Evolutionary conservation across 768 basidiomycete species (phyloP).

Genomic region (Leccinum disarticulatum): DNA sequence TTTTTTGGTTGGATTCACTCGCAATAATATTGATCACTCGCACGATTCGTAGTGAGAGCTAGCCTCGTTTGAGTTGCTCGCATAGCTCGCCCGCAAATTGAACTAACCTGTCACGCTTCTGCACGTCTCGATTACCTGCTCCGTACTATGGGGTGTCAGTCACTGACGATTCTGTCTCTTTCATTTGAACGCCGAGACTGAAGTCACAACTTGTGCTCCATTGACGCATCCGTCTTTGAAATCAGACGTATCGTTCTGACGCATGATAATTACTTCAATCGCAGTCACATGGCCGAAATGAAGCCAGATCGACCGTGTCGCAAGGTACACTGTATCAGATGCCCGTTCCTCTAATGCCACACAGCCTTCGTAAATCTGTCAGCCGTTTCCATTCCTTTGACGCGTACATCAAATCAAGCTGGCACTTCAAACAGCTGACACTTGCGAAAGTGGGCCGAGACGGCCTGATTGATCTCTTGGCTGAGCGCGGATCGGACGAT

Average conservation of each 20-base stretch:
- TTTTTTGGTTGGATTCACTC: not conserved
- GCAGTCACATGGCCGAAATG: not conserved
- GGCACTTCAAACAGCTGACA: slow-evolving; percentile 40
- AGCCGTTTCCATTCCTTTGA: not conserved
- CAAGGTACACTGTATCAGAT: not conserved
- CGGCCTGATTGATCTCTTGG: slow-evolving; percentile 30
- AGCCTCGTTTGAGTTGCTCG: too few species aligned
- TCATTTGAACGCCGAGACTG: not conserved
- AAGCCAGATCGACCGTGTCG: not conserved
- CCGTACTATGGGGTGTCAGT: not conserved
- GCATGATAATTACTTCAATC: not conserved
- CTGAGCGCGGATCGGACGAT: slow-evolving; percentile 43
- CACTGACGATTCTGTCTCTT: not conserved
- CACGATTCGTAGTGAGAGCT: too few species aligned
- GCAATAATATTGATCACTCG: not conserved
- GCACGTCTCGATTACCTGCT: too few species aligned
- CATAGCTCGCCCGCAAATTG: too few species aligned
- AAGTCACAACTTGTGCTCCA: not conserved
- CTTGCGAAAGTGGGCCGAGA: slow-evolving; percentile 34
- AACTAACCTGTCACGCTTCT: too few species aligned
- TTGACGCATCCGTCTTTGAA: not conserved
- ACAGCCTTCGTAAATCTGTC: not conserved
- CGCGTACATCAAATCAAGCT: slow-evolving; percentile 7
- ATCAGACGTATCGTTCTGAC: not conserved
- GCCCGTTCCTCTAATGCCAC: not conserved